These are phyloP conservation scores for Cyclotella choctawhatcheeana DNA, from an alignment of 108 stramenopile genomes.

Conservation along the genomic window DNA sequence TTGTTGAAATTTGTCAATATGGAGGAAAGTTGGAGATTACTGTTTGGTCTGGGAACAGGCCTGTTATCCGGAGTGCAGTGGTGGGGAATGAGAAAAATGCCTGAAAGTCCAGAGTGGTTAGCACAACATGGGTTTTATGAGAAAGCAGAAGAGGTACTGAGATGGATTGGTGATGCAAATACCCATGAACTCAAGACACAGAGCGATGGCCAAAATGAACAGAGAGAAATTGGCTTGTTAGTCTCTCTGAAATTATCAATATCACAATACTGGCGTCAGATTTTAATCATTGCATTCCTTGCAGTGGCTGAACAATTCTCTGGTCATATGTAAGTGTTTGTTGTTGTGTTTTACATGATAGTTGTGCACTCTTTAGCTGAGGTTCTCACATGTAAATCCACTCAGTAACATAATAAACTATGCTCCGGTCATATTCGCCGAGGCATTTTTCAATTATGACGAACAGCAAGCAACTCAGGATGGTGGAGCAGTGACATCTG, in stretches of 20 bases:
- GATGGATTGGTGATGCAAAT: constrained; percentile 21
- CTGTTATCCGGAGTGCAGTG: constrained; percentile 53
- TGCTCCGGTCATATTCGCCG: constrained; percentile 57
- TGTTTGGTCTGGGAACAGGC: constrained; percentile 56
- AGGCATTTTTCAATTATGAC: constrained; percentile 48
- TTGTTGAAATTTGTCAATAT: constrained; percentile 17
- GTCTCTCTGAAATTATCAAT: constrained; percentile 37
- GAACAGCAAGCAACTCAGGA: constrained; percentile 38
- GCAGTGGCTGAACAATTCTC: constrained; percentile 58
- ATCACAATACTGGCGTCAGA: constrained; percentile 49
- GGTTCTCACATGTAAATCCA: too few relatives aligned
- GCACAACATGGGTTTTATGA: constrained; percentile 46
- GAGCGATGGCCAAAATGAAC: not conserved
- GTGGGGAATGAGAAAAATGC: constrained; percentile 57
- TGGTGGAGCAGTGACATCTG: constrained; percentile 31
- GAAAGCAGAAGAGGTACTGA: constrained; percentile 52
- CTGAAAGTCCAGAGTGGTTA: constrained; percentile 62
- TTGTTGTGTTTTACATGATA: not conserved
- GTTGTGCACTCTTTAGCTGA: too few relatives aligned
- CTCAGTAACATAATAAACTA: constrained; percentile 58
- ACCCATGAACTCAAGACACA: constrained; percentile 17
- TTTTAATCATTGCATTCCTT: constrained; percentile 46
- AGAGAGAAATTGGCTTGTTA: constrained; percentile 21
- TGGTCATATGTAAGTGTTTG: constrained; percentile 42
- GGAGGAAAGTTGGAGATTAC: constrained; percentile 55